These are phyloP conservation scores for Aspergillus affinis DNA, from an alignment of 495 filamentous ascomycete species.

Conservation along the genomic window DNA sequence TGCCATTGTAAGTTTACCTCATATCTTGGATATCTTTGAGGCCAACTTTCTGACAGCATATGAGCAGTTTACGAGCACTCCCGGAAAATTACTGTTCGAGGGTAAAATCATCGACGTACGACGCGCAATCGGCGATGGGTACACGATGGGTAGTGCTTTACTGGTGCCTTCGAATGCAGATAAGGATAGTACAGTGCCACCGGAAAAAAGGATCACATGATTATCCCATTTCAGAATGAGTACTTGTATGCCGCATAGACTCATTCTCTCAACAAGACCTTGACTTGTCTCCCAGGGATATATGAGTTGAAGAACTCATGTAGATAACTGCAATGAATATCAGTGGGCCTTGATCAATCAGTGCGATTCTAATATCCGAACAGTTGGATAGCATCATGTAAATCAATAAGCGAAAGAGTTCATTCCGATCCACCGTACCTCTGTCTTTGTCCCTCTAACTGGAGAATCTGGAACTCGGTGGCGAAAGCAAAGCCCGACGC, in stretches of 20 bases:
- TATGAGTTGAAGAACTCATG: no score
- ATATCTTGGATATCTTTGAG: background rate
- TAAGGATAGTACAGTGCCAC: conserved; percentile 7
- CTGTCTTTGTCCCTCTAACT: no score
- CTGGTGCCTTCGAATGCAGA: conserved; percentile 37
- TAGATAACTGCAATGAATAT: no score
- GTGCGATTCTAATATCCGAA: no score
- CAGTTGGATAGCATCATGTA: no score
- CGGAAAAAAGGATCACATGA: conserved; percentile 33
- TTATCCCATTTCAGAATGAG: conserved; percentile 66
- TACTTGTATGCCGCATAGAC: conserved; percentile 58
- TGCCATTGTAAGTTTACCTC: conserved; percentile 47
- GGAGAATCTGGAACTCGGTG: no score
- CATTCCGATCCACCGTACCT: no score
- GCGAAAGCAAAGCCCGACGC: no score
- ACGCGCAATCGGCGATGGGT: conserved; percentile 47
- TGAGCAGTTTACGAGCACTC: conserved; percentile 27
- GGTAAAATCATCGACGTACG: conserved; percentile 63
- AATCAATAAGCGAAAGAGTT: no score
- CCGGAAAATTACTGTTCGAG: conserved; percentile 53
- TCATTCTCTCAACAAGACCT: no score
- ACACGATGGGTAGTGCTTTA: conserved; percentile 57
- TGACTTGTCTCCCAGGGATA: no score
- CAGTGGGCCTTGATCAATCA: no score
- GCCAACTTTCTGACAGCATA: background rate